Conservation (phyloP, 1,139 yeast species). For the Kluyveromyces marxianus region DNA sequence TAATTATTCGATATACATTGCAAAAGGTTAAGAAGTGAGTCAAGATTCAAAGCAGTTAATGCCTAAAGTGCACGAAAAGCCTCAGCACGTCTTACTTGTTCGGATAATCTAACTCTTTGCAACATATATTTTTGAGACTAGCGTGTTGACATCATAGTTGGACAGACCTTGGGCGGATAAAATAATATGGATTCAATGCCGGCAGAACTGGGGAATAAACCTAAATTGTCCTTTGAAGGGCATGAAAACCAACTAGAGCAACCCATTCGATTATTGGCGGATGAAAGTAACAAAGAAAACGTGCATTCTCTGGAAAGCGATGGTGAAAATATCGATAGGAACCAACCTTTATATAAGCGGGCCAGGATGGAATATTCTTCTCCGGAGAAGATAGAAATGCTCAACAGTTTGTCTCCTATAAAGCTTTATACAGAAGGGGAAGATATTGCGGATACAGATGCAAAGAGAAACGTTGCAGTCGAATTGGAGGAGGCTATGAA, state of each 20-base stretch:
- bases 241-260: neutral
- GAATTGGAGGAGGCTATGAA: neutral
- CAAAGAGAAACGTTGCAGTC: neutral
- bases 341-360: neutral
- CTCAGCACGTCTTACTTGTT: too few species aligned
- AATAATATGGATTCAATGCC: neutral
- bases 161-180: neutral
- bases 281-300: constrained; percentile 3
- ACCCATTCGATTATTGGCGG: neutral
- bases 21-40: too few species aligned
- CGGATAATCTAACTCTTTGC: too few species aligned
- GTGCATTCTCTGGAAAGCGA: constrained; percentile 2
- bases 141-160: neutral
- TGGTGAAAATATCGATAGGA: neutral
- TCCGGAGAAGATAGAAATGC: constrained; percentile 8
- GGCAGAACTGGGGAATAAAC: neutral
- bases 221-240: neutral
- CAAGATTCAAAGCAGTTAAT: too few species aligned
- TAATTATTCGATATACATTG: too few species aligned
- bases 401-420: constrained; percentile 5
- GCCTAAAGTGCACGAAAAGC: too few species aligned
- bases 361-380: constrained; percentile 5
- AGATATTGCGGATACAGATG: neutral
- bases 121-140: too few species aligned
- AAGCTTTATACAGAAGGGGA: constrained; percentile 1